These are phyloP conservation scores for Hypomontagnella submonticulosa DNA, from an alignment of 495 filamentous ascomycete species.

Conservation along the genomic window DNA sequence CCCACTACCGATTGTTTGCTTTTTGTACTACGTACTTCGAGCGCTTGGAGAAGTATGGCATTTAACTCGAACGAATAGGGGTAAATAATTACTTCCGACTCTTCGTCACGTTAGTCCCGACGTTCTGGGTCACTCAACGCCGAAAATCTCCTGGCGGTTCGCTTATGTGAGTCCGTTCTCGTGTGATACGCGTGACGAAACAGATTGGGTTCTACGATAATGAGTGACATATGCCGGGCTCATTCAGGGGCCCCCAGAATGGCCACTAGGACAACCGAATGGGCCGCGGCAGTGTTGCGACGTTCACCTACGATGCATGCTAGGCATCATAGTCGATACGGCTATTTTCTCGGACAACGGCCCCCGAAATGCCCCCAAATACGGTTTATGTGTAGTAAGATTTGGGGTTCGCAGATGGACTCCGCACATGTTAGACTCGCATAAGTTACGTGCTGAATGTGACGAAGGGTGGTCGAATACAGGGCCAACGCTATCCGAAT, in stretches of 20 bases:
- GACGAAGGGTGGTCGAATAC: slow-evolving; percentile 14
- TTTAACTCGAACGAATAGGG: slow-evolving; percentile 17
- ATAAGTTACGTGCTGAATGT: slow-evolving; percentile 15
- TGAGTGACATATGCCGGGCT: slow-evolving; percentile 8
- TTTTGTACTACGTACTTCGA: slow-evolving; percentile 3
- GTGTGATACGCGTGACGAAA: slow-evolving; percentile 35
- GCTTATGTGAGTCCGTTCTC: slow-evolving; percentile 6
- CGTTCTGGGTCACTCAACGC: slow-evolving; percentile 27
- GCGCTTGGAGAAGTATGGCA: slow-evolving; percentile 14
- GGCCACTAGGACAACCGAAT: slow-evolving; percentile 10
- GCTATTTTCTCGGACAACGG: slow-evolving; percentile 23
- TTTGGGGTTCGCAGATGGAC: slow-evolving; percentile 10
- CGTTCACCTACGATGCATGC: slow-evolving; percentile 4
- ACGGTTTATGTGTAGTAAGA: slow-evolving; percentile 24
- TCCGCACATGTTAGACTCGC: background rate
- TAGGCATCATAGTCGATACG: slow-evolving; percentile 2
- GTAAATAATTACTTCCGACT: background rate
- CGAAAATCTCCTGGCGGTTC: slow-evolving; percentile 31
- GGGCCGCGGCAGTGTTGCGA: slow-evolving; percentile 4
- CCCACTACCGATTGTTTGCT: slow-evolving; percentile 21
- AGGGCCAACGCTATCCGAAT: slow-evolving; percentile 15
- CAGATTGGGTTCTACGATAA: slow-evolving; percentile 1
- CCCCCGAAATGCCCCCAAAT: slow-evolving; percentile 17
- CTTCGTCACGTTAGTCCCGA: slow-evolving; percentile 30
- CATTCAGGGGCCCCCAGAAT: background rate